These are phyloP conservation scores for Xylaria intraflava DNA, from an alignment of 495 filamentous ascomycete genomes.

Conservation along the genomic window DNA sequence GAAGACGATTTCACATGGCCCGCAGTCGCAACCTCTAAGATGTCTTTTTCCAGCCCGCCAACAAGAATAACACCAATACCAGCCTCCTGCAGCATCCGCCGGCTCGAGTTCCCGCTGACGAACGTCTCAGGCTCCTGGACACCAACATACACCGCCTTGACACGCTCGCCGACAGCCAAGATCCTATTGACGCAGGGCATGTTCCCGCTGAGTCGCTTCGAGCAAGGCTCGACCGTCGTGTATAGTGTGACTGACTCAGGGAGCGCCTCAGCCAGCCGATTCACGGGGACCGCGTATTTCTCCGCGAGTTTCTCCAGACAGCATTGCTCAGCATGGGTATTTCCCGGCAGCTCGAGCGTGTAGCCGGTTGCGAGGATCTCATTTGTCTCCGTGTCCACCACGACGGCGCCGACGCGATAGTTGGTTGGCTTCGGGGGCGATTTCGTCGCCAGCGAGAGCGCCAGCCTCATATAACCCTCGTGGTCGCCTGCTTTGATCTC, in stretches of 20 bases:
- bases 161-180: constrained; percentile 51
- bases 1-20: constrained; percentile 66
- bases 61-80: constrained; percentile 71
- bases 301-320: constrained; percentile 71
- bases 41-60: constrained; percentile 71
- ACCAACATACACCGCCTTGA: constrained; percentile 79
- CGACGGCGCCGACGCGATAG: constrained; percentile 83
- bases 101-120: constrained; percentile 71
- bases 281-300: constrained; percentile 44
- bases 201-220: constrained; percentile 73
- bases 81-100: constrained; percentile 58
- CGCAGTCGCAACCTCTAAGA: constrained; percentile 69
- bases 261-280: constrained; percentile 49
- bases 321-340: constrained; percentile 94
- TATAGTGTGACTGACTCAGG: constrained; percentile 61
- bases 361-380: constrained; percentile 76
- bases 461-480: constrained; percentile 59
- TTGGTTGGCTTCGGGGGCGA: constrained; percentile 84
- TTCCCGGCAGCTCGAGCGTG: constrained; percentile 83
- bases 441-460: constrained; percentile 64
- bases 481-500: constrained; percentile 45
- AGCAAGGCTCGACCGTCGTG: constrained; percentile 93
- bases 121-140: constrained; percentile 86
- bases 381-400: constrained; percentile 55
- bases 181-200: constrained; percentile 77